Base-by-base conservation (phyloP, 495 filamentous ascomycete genomes). In the Neurospora sp. region DNA sequence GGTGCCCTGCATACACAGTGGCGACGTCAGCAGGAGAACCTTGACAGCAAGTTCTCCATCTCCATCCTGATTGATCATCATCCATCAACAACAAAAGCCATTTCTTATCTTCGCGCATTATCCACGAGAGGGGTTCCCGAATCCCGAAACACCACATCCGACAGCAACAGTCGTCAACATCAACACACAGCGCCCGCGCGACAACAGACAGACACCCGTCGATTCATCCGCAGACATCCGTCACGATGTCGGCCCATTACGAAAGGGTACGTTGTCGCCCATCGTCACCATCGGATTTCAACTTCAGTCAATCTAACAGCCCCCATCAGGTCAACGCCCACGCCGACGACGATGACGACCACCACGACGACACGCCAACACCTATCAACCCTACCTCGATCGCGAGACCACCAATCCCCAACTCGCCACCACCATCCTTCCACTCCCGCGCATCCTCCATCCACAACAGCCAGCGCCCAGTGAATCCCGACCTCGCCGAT, bases 381-480 rank as follows among this genome's bases (percentile, higher is more conserved):
- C 83, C 85, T 22, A 73, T 73, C 27, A 68, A 73, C 31, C 70
- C 80, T 69, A 74, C 75, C 71, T 77, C 79, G 72, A 46, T n/a
- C 8, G 18, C 42, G 42, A 80, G 74, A 71, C 79, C 76, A 71
- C 80, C 85, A 38, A 89, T 91, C 70, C 92, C 94, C 31, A 89
- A 86, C 78, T 98, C 96, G 71, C 94, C 96, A 59, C 94, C 96
- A 22, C 96, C 96, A 27, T 98, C 96, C 11, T 99, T 98, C 81
- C 93, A 88, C 77, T 98, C 94, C 48, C 89, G 92, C 71, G 89
- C 90, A 1, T 92, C 93, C 2, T 97, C 94, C 8, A 88, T 89
- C 40, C 86, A 68, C 40, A 88, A 70, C 85, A 87, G 48, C 85
- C 86, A 76, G 85, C 87, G 61, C 75, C 69, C 31, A 0, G 89